A percentile compares a stretch with the other conserved stretches of the same genome.
phyloP scores from a whole-genome alignment of 257 asterid genomes.

The Jasminum sambac region DNA sequence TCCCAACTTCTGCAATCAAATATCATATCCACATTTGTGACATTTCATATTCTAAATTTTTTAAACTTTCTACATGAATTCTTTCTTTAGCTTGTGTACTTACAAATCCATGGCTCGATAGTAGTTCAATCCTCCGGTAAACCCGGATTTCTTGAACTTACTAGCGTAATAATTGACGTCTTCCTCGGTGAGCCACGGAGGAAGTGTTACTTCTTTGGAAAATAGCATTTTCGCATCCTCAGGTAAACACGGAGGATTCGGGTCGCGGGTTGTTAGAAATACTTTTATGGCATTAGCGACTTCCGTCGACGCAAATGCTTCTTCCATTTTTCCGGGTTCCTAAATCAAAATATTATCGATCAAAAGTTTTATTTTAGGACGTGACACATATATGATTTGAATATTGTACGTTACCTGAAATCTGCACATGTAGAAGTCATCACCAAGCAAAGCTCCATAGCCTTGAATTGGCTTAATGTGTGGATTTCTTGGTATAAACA shows the following conservation, averaged over 20 bases:
- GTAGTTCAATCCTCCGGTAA: slow-evolving; percentile 58
- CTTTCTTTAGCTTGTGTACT: neutral
- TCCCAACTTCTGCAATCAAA: slow-evolving; percentile 47
- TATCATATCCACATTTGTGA: neutral
- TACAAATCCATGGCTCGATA: slow-evolving; percentile 52
- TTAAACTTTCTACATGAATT: neutral
- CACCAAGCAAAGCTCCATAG: slow-evolving; percentile 36
- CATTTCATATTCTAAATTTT: neutral
- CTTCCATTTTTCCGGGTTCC: slow-evolving; percentile 44
- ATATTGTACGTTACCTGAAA: slow-evolving; percentile 38
- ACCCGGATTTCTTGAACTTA: slow-evolving; percentile 43
- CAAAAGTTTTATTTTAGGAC: neutral
- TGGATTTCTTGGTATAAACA: slow-evolving; percentile 39
- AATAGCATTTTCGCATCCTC: neutral
- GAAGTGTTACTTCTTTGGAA: slow-evolving; percentile 5
- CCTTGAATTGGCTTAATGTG: slow-evolving; percentile 30
- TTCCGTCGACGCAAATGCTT: slow-evolving; percentile 28
- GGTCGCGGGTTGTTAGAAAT: slow-evolving; percentile 14
- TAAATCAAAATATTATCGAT: neutral
- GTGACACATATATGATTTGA: neutral
- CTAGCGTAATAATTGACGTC: slow-evolving; percentile 40
- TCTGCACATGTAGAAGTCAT: slow-evolving; percentile 52
- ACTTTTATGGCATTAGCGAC: slow-evolving; percentile 12
- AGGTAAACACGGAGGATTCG: neutral
- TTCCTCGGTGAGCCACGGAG: slow-evolving; percentile 46